Base-by-base conservation (phyloP, 2,329 filamentous ascomycete species). In the Talaromyces sp. region DNA sequence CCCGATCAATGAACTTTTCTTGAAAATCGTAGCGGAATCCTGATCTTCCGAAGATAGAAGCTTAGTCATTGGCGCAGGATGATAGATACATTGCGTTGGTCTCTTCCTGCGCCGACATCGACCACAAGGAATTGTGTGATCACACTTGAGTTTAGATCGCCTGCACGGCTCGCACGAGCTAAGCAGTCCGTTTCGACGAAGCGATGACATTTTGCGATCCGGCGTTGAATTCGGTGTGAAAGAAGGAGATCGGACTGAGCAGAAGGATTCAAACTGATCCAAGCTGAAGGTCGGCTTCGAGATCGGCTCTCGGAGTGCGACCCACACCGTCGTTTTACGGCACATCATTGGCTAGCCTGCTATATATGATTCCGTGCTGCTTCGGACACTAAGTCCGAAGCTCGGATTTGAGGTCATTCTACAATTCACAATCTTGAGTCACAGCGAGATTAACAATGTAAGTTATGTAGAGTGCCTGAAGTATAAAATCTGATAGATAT, bases 131-230 rank as follows among this genome's bases (percentile, higher is more conserved):
- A 71, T 68, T 9, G 69, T 70, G 64, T 78, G 75, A 57, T 77
- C 75, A 64, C 75, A 78, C 59, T 72, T 73, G 54, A 77, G 69
- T 64, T 78, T 78, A 17, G 75, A 73, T 66, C 74, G 74, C 39
- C 76, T 73, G 65, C 76, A 78, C 17, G 76, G 75, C 67, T 78
- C 75, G 59, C 76, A 78, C 10, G 75, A 78, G 56, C 76, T 74
- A 11, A 73, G 68, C n/a, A 73, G 68, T 13, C 76, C 75, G 69
- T 78, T 78, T 43, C 73, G 73, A 49, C 76, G 75, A 15, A 50
- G 59, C 4, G 52, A 43, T 5, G 60, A 66, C 64, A 66, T 62
- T 13, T 9, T 56, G n/a, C n/a, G 11, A 11, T 15, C 11, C 33
- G 52, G 33, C n/a, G 33, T 39, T 56, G 8, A 41, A 39, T 50